Base-by-base conservation (phyloP, 495 filamentous ascomycete genomes). In the Xylaria cubensis region DNA sequence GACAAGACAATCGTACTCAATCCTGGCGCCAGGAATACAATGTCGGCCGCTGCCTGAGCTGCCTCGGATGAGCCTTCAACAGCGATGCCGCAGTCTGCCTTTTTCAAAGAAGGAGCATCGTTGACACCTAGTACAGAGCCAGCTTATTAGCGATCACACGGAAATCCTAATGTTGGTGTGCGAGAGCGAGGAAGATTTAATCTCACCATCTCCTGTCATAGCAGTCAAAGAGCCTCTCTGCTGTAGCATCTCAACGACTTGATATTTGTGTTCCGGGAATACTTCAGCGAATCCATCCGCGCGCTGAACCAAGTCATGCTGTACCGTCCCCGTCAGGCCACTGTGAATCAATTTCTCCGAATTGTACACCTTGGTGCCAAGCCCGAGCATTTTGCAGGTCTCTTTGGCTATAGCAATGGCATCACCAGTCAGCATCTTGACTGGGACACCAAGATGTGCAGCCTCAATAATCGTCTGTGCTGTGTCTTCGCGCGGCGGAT, bases 401-500 rank as follows among this genome's bases (percentile, higher is more conserved):
- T 97, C 94, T 78, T 91, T 89, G 72, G 94, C 94, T 82, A 97
- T 97, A 75, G 92, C 94, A 75, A 97, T 93, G 66, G 94, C 93
- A 83, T 97, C 94, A 81, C 94, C 94, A 74, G 94, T 97, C 82
- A 97, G 88, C 93, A 97, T 97, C 85, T 97, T 97, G 80, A 97
- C 93, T 63, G 90, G 91, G 53, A 97, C 85, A 78, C 94, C 94
- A 58, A 97, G 88, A 69, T 86, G 86, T 83, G 94, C 91, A 71
- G 94, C 94, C 82, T 97, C 94, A 74, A 90, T 88, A 82, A 97
- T 92, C 63, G 94, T 97, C 81, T 92, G 91, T 68, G 92, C 93
- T 66, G 94, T 97, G 79, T 97, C 94, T 81, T 96, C 89, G 73
- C 94, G 92, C 69, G 94, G 94, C 68, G 94, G 94, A 75, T 97